phyloP scores from a whole-genome alignment of 768 basidiomycete species.

The Amanita fuliginea region DNA sequence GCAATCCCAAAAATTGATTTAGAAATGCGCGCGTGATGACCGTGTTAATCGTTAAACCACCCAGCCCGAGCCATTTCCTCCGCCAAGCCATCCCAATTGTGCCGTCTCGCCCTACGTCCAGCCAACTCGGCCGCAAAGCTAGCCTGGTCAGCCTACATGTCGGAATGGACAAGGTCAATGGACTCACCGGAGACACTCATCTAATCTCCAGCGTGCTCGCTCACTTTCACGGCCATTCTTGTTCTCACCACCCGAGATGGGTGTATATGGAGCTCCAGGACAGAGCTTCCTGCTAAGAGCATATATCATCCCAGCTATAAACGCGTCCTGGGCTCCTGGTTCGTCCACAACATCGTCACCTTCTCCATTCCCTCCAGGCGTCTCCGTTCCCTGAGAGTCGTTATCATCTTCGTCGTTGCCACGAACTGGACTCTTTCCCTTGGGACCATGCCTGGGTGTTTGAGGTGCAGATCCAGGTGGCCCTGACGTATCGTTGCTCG shows the following conservation, averaged over 20 bases:
- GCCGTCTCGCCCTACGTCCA: constrained; percentile 57
- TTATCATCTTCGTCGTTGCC: constrained; percentile 37
- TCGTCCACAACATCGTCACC: constrained; percentile 50
- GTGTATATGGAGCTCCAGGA: constrained; percentile 72
- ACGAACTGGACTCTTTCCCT: constrained; percentile 20
- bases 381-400: constrained; percentile 52
- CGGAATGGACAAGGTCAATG: constrained; percentile 8
- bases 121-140: constrained; percentile 83
- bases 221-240: constrained; percentile 24
- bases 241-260: constrained; percentile 32
- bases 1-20: too few relatives aligned
- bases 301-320: constrained; percentile 84
- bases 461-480: constrained; percentile 10
- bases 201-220: constrained; percentile 60
- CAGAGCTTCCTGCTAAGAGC: constrained; percentile 60
- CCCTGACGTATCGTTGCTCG: constrained; percentile 16
- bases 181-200: constrained; percentile 68
- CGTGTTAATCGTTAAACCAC: constrained; percentile 45
- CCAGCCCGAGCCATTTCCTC: constrained; percentile 66
- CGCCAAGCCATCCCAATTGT: constrained; percentile 57
- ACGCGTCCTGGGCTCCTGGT: constrained; percentile 71
- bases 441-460: constrained; percentile 15
- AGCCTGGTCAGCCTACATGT: background rate
- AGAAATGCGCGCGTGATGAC: too few relatives aligned
- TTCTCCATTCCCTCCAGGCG: constrained; percentile 24